A percentile compares a stretch with the other conserved stretches of the same genome.
phyloP scores from a whole-genome alignment of 768 basidiomycete species.

The Phylloporus scabripes region DNA sequence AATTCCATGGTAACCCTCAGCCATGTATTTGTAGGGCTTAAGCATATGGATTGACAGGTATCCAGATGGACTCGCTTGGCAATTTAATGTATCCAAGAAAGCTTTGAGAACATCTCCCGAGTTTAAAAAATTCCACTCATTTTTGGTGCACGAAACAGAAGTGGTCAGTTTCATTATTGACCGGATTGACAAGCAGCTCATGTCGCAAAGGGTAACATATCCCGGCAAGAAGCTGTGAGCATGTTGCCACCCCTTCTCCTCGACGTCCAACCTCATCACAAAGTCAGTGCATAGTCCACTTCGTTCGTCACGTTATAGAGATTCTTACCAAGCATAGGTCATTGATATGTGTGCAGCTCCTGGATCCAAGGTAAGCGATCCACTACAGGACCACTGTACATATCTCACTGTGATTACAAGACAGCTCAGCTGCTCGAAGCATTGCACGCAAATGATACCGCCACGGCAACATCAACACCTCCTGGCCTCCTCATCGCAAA shows the following conservation, averaged over 20 bases:
- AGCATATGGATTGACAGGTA: constrained; percentile 51
- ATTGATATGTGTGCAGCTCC: constrained; percentile 99
- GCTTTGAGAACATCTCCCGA: constrained; percentile 81
- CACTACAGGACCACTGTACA: neutral
- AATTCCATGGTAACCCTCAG: constrained; percentile 65
- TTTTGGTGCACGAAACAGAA: constrained; percentile 97
- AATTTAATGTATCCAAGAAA: constrained; percentile 87
- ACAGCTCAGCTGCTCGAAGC: constrained; percentile 96
- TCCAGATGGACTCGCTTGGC: constrained; percentile 94
- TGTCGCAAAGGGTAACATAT: constrained; percentile 78
- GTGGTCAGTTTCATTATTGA: constrained; percentile 53
- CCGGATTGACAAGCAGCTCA: neutral
- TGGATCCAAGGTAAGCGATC: constrained; percentile 72
- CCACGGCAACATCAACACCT: constrained; percentile 61
- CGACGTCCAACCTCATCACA: constrained; percentile 90
- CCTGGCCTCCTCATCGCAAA: constrained; percentile 90
- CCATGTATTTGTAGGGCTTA: neutral
- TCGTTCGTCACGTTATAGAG: neutral
- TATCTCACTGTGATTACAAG: constrained; percentile 32
- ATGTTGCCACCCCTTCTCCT: constrained; percentile 98
- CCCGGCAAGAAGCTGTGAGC: constrained; percentile 94
- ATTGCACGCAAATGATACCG: constrained; percentile 73
- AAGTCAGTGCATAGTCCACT: constrained; percentile 36
- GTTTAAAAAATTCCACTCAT: constrained; percentile 93
- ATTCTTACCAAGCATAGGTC: constrained; percentile 40